Conservation (phyloP, 1,139 yeast species). For the Hyphopichia burtonii region DNA sequence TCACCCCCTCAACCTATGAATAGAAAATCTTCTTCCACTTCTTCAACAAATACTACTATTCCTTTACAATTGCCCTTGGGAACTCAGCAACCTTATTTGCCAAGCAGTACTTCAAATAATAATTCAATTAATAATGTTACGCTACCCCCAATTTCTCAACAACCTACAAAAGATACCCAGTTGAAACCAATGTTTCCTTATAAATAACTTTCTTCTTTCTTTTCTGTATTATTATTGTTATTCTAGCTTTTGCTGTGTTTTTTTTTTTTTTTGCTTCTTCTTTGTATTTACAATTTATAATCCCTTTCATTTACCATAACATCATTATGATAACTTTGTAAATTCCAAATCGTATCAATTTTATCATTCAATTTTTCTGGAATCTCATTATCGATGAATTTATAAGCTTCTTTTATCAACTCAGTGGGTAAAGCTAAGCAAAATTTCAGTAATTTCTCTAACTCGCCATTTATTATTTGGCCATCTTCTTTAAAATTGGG, state of each 20-base stretch:
- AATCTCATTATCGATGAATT: slow-evolving; percentile 3
- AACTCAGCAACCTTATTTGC: background rate
- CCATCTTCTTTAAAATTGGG: slow-evolving; percentile 12
- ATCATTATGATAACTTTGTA: slow-evolving; percentile 23
- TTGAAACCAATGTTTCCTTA: slow-evolving; percentile 1
- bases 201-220: slow-evolving; percentile 1
- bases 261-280: background rate
- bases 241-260: no score
- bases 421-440: slow-evolving; percentile 32
- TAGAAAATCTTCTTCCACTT: background rate
- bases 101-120: background rate
- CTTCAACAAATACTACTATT: background rate
- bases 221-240: background rate
- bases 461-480: slow-evolving; percentile 7
- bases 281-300: slow-evolving; percentile 10
- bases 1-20: background rate
- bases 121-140: background rate
- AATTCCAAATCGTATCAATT: slow-evolving; percentile 24
- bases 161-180: background rate
- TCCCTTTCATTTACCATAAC: slow-evolving; percentile 10
- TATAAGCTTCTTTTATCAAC: slow-evolving; percentile 19
- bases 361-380: slow-evolving; percentile 12
- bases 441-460: slow-evolving; percentile 29
- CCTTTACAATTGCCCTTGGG: background rate
- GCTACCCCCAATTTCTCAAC: slow-evolving; percentile 3